Base-by-base conservation (phyloP, 768 basidiomycete genomes). In the Coprinellus aureogranulatus region DNA sequence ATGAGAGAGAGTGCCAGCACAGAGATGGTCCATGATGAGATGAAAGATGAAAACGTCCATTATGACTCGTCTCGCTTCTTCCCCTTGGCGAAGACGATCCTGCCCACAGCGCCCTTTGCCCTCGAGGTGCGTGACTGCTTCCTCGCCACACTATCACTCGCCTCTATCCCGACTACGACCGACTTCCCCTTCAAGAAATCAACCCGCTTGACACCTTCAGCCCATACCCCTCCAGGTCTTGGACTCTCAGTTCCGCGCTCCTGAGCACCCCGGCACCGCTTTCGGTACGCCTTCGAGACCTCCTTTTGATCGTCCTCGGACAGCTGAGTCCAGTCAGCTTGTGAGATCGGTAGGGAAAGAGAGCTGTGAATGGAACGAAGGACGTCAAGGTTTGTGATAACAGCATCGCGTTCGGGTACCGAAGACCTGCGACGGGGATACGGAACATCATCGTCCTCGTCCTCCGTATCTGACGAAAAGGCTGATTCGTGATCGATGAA, bases 161-260 rank as follows among this genome's bases (percentile, higher is more conserved):
- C 50, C 64, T 87, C 85, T 59, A 89, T 76, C 25, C 87, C 87
- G 30, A 84, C 74, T 37, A 89, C 66, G 46, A 75, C 71, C 30
- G 82, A 85, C 65, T 84, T 87, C 30, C 80, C 77, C 20, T 82
- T 82, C 45, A 89, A 73, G 79, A 83, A 88, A 70, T 89, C 87
- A 14, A 88, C 68, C 50, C 87, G 72, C 46, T 85, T 77, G 27
- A 89, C 83, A n/a, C 87, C 87, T 20, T 77, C 77, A 26, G 86
- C 84, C 86, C 85, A 87, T 82, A 12, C 80, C 79, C 49, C 78
- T 72, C 0, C 58, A 50, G 20, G 20, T 18, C n/a, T 12, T 25
- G 30, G 26, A 31, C 85, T 67, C 81, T 77, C 61, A 14, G 6
- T 14, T 34, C 34, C 34, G 14, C 34, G 34, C 8, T 34, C 34